A percentile compares a stretch with the other conserved stretches of the same genome.
Evolutionary conservation across 192 early-diverging fungal species (phyloP).

Genomic region (Rhizophagus prolifer): DNA sequence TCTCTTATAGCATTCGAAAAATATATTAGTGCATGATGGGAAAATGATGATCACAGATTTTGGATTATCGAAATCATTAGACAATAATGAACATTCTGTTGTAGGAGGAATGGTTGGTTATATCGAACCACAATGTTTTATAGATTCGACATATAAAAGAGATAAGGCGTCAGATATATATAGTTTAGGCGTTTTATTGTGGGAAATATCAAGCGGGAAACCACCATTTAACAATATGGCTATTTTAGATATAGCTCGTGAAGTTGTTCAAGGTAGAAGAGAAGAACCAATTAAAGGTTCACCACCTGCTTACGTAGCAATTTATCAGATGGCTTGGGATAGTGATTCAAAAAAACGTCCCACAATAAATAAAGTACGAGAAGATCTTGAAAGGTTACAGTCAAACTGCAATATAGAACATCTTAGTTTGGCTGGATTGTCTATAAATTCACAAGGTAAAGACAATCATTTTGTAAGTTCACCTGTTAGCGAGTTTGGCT

Average conservation of each 20-base stretch:
- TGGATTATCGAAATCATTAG: conserved; percentile 5
- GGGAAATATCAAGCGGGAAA: conserved; percentile 44
- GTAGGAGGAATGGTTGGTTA: conserved; percentile 4
- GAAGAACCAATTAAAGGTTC: conserved; percentile 34
- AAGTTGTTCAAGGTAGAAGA: conserved; percentile 33
- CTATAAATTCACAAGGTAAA: not conserved
- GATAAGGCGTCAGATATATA: conserved; percentile 45
- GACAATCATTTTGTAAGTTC: not conserved
- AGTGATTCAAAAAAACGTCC: not conserved
- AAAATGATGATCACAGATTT: conserved; percentile 13
- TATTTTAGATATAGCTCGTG: conserved; percentile 5
- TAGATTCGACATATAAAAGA: not conserved
- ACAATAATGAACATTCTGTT: not conserved
- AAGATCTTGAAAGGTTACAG: not conserved
- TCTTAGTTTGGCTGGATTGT: not conserved
- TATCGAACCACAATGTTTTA: conserved; percentile 9
- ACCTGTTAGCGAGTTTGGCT: not conserved
- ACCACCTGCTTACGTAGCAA: conserved; percentile 36
- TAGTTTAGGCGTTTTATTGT: conserved; percentile 44
- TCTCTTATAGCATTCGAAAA: conserved; percentile 13
- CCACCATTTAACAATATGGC: conserved; percentile 30
- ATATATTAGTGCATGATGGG: conserved; percentile 8
- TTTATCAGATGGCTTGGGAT: conserved; percentile 10
- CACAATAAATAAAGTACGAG: not conserved
- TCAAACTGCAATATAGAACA: not conserved